Percentiles rank a stretch among this genome's conserved stretches.
phyloP scores from a whole-genome alignment of 2,329 filamentous ascomycete genomes.

The Fusarium caatingaense region DNA sequence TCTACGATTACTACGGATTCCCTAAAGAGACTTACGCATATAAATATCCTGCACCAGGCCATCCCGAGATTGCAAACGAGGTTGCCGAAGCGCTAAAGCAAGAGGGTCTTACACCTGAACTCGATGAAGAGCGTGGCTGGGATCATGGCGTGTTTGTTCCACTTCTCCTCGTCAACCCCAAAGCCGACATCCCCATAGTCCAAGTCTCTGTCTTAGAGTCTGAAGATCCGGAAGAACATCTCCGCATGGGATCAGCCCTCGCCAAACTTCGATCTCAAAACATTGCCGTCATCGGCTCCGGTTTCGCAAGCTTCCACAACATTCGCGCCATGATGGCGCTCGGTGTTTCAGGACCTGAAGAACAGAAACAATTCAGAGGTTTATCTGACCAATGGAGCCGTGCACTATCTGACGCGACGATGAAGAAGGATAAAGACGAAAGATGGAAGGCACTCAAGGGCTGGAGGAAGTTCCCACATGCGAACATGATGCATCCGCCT shows the following conservation, averaged over 20 bases:
- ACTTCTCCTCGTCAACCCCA: constrained; percentile 64
- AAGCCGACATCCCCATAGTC: constrained; percentile 65
- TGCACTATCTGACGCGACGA: constrained; percentile 56
- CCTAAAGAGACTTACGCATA: constrained; percentile 65
- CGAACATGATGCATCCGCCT: constrained; percentile 65
- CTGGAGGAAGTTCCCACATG: constrained; percentile 62
- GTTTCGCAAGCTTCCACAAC: constrained; percentile 70
- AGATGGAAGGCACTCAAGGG: constrained; percentile 55
- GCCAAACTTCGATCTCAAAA: constrained; percentile 61
- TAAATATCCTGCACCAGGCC: constrained; percentile 67
- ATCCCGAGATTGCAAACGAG: constrained; percentile 63
- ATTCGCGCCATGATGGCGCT: constrained; percentile 59
- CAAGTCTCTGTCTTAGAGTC: constrained; percentile 66
- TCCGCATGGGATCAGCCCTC: constrained; percentile 65
- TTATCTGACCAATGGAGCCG: constrained; percentile 58
- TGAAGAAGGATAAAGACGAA: constrained; percentile 48
- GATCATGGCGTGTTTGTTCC: constrained; percentile 72
- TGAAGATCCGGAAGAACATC: constrained; percentile 62
- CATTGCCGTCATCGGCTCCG: constrained; percentile 70
- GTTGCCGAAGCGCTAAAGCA: constrained; percentile 58
- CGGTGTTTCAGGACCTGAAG: constrained; percentile 36
- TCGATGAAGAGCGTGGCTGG: constrained; percentile 61
- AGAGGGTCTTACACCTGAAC: constrained; percentile 57
- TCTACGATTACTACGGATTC: constrained; percentile 71
- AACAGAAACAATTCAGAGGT: constrained; percentile 42